phyloP scores from a whole-genome alignment of 192 early-diverging fungal species.

The Oehlia diaphana region DNA sequence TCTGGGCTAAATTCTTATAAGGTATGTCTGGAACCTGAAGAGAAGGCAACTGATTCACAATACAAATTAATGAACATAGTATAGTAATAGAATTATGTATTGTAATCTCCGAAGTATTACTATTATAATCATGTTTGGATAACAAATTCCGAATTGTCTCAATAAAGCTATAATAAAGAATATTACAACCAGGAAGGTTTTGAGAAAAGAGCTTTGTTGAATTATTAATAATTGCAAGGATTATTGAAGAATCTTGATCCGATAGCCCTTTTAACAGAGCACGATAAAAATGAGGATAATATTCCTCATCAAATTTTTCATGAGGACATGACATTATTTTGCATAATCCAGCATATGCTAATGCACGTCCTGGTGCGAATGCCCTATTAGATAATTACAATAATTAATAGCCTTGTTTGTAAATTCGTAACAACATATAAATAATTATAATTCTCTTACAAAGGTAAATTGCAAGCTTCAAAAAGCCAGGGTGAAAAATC shows the following conservation, averaged over 20 bases:
- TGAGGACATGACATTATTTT: constrained; percentile 74
- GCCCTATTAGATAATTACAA: constrained; percentile 46
- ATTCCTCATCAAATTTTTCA: constrained; percentile 56
- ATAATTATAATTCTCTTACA: constrained; percentile 40
- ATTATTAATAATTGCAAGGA: constrained; percentile 68
- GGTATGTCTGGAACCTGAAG: constrained; percentile 19
- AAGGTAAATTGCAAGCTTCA: constrained; percentile 61
- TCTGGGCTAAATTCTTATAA: constrained; percentile 13
- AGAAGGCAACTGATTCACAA: constrained; percentile 33
- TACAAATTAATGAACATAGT: constrained; percentile 44
- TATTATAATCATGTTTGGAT: constrained; percentile 13
- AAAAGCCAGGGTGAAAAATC: constrained; percentile 81
- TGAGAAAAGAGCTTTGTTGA: constrained; percentile 65
- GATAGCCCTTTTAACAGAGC: constrained; percentile 50
- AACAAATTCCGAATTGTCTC: constrained; percentile 62
- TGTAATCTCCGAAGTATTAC: constrained; percentile 40
- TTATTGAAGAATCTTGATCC: constrained; percentile 54
- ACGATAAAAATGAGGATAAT: constrained; percentile 71
- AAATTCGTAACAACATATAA: background rate
- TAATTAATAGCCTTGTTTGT: background rate
- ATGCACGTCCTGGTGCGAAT: constrained; percentile 59
- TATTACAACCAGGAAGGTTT: constrained; percentile 64
- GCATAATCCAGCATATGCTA: constrained; percentile 72
- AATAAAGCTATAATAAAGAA: constrained; percentile 67
- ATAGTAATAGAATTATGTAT: constrained; percentile 47